phyloP scores from a whole-genome alignment of 176 grass and related monocot genomes.

The Paspalum vaginatum region DNA sequence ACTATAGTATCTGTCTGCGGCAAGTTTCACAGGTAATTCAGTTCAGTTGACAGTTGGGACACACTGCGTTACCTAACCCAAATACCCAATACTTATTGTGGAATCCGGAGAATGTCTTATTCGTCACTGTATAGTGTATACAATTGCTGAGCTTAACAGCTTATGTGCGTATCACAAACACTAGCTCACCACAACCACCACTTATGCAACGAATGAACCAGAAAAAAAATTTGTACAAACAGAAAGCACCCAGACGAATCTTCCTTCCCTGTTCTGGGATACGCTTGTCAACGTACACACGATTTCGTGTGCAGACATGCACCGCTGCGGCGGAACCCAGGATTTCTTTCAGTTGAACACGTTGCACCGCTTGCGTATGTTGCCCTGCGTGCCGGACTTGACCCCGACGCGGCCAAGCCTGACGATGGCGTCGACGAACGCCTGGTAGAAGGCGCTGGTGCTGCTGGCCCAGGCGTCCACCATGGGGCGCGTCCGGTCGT shows the following conservation, averaged over 20 bases:
- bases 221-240: not conserved
- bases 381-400: constrained; percentile 66
- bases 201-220: constrained; percentile 41
- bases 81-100: not conserved
- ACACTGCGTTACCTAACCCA: not conserved
- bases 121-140: not conserved
- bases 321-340: not conserved
- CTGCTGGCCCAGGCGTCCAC: constrained; percentile 57
- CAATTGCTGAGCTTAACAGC: not conserved
- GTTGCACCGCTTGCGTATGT: constrained; percentile 72
- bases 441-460: constrained; percentile 53
- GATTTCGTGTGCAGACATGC: constrained; percentile 26
- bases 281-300: constrained; percentile 14
- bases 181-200: constrained; percentile 9
- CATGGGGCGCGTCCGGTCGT: constrained; percentile 51
- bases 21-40: constrained; percentile 23
- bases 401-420: constrained; percentile 73
- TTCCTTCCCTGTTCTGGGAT: no score
- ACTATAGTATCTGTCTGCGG: not conserved
- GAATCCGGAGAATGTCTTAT: not conserved
- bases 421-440: constrained; percentile 59
- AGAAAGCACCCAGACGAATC: constrained; percentile 2
- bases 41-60: not conserved
- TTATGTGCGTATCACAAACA: constrained; percentile 1
- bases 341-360: constrained; percentile 63